These are phyloP conservation scores for Cinnamomum chago DNA, from an alignment of 164 flowering plant species.

Conservation along the genomic window DNA sequence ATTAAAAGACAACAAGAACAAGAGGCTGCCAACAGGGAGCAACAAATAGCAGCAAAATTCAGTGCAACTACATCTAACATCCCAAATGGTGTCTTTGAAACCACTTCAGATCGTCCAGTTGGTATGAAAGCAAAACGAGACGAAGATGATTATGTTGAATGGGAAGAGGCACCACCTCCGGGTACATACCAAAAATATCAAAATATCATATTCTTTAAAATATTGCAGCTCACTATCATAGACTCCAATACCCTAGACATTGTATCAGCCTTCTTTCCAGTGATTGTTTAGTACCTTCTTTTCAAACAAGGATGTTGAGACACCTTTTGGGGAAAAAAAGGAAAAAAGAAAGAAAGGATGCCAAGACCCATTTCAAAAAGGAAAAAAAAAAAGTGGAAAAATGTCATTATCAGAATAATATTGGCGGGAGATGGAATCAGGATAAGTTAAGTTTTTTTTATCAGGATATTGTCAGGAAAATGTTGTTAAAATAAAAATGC, in stretches of 20 bases:
- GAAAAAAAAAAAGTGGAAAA: too few species aligned
- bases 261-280: too few species aligned
- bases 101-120: constrained; percentile 52
- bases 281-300: too few species aligned
- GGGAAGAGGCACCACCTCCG: constrained; percentile 76
- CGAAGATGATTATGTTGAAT: constrained; percentile 63
- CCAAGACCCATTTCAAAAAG: too few species aligned
- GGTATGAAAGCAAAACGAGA: constrained; percentile 82
- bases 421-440: too few species aligned
- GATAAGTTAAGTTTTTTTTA: too few species aligned
- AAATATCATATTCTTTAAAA: not conserved
- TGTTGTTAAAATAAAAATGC: too few species aligned
- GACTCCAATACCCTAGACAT: not conserved
- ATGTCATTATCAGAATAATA: too few species aligned
- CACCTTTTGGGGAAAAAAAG: too few species aligned
- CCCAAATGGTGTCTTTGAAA: constrained; percentile 21
- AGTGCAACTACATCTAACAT: constrained; percentile 4
- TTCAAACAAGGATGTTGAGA: too few species aligned
- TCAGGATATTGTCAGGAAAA: too few species aligned
- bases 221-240: not conserved
- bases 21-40: constrained; percentile 38
- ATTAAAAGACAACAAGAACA: constrained; percentile 57
- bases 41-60: constrained; percentile 26
- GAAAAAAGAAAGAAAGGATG: too few species aligned
- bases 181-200: constrained; percentile 32